phyloP scores from a whole-genome alignment of 495 filamentous ascomycete genomes.

The Neurospora sp. region DNA sequence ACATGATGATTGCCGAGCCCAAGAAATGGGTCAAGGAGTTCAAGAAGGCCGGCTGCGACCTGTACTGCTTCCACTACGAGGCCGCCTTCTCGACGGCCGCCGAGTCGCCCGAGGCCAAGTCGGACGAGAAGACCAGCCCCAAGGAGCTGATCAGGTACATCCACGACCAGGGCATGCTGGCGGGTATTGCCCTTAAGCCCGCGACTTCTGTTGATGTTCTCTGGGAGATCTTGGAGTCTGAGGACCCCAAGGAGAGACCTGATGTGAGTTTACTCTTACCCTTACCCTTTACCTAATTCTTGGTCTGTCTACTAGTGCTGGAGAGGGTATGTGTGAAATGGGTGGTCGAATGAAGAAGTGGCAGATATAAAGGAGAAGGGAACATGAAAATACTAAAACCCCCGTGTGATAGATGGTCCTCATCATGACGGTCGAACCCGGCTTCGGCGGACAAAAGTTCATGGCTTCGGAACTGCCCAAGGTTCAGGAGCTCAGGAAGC shows the following conservation, averaged over 20 bases:
- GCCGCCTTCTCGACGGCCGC: conserved; percentile 86
- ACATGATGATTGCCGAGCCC: conserved; percentile 99
- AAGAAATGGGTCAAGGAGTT: conserved; percentile 97
- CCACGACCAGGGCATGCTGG: conserved; percentile 78
- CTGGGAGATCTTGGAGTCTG: conserved; percentile 73
- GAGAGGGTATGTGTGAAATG: not conserved
- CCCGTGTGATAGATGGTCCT: conserved; percentile 70
- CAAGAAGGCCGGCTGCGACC: conserved; percentile 84
- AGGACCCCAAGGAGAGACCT: conserved; percentile 62
- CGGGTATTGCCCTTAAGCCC: conserved; percentile 93
- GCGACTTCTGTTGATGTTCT: conserved; percentile 82
- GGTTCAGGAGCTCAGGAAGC: conserved; percentile 68
- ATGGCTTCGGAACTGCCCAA: conserved; percentile 94
- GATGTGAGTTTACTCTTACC: conserved; percentile 53
- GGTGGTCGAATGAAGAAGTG: not conserved
- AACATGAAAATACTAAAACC: not conserved
- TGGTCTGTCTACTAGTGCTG: not conserved
- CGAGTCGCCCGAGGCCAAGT: conserved; percentile 58
- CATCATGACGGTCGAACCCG: conserved; percentile 96
- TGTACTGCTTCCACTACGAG: conserved; percentile 99
- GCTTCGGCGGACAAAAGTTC: conserved; percentile 97
- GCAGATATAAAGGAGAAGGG: not conserved
- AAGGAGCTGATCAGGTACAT: conserved; percentile 82
- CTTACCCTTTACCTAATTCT: not conserved
- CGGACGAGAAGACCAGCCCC: conserved; percentile 61